phyloP scores from a whole-genome alignment of 768 basidiomycete genomes.

The Chalciporus piperatus region DNA sequence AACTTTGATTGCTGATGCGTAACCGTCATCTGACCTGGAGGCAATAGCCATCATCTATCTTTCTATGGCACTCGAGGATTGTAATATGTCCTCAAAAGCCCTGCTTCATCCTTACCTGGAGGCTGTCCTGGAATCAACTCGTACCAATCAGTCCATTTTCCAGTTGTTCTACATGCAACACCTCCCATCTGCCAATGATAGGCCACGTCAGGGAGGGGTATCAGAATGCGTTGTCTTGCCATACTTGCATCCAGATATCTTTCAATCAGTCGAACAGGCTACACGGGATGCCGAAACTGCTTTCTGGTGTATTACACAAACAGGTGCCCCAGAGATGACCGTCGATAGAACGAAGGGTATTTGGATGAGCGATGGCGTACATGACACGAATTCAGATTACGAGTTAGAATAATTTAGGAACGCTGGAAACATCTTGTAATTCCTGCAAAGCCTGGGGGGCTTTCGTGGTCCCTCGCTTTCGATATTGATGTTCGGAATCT shows the following conservation, averaged over 20 bases:
- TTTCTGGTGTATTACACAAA: slow-evolving; percentile 42
- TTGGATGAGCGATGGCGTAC: slow-evolving; percentile 6
- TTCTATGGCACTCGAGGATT: slow-evolving; percentile 43
- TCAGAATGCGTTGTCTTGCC: slow-evolving; percentile 22
- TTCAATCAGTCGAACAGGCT: slow-evolving; percentile 56
- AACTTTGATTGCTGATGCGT: neutral
- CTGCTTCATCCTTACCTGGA: slow-evolving; percentile 55
- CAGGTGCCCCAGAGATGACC: neutral
- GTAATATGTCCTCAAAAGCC: slow-evolving; percentile 33
- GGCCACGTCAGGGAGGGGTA: neutral
- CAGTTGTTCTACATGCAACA: slow-evolving; percentile 56
- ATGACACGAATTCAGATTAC: neutral
- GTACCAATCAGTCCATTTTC: slow-evolving; percentile 37
- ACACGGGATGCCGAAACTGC: slow-evolving; percentile 54
- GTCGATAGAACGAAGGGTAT: neutral
- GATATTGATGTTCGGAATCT: no score
- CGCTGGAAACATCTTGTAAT: no score
- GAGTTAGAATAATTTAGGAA: neutral
- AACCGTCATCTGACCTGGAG: slow-evolving; percentile 37
- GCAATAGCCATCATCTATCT: slow-evolving; percentile 46
- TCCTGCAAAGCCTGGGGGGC: no score
- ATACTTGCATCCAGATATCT: slow-evolving; percentile 34
- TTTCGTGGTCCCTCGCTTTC: no score
- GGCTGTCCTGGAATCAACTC: slow-evolving; percentile 34
- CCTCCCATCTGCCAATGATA: slow-evolving; percentile 8